A percentile compares a stretch with the other conserved stretches of the same genome.
These are phyloP conservation scores for Solanum hybrid DNA, from an alignment of 305 asterid genomes.

Conservation along the genomic window DNA sequence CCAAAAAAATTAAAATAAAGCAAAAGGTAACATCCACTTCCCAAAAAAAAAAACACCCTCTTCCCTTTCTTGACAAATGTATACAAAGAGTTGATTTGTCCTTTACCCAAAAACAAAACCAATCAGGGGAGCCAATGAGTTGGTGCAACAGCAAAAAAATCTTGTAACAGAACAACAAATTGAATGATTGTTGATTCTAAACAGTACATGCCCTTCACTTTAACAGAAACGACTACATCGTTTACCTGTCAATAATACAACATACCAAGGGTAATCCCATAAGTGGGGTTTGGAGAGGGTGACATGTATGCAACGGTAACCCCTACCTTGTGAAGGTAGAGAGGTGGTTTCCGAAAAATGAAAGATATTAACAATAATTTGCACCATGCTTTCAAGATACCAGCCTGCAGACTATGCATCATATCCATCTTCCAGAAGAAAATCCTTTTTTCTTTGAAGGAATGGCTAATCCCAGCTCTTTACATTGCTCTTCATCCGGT, in stretches of 20 bases:
- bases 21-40: background rate
- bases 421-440: constrained; percentile 5
- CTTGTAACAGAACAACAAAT: background rate
- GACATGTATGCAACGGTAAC: background rate
- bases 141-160: background rate
- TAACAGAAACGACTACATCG: background rate
- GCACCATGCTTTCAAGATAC: background rate
- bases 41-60: background rate
- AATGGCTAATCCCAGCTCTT: constrained; percentile 51
- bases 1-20: background rate
- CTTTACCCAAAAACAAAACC: background rate
- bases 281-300: background rate
- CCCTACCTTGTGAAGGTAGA: background rate
- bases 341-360: background rate
- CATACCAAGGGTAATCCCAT: background rate
- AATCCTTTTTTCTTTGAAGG: constrained; percentile 44
- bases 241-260: background rate
- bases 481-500: constrained; percentile 70
- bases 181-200: background rate
- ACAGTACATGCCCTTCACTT: background rate
- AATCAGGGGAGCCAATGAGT: background rate
- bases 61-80: background rate
- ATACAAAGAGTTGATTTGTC: background rate
- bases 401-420: background rate
- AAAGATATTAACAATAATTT: background rate